These are phyloP conservation scores for Salix exigua DNA, from an alignment of 345 rosid genomes.

Conservation along the genomic window DNA sequence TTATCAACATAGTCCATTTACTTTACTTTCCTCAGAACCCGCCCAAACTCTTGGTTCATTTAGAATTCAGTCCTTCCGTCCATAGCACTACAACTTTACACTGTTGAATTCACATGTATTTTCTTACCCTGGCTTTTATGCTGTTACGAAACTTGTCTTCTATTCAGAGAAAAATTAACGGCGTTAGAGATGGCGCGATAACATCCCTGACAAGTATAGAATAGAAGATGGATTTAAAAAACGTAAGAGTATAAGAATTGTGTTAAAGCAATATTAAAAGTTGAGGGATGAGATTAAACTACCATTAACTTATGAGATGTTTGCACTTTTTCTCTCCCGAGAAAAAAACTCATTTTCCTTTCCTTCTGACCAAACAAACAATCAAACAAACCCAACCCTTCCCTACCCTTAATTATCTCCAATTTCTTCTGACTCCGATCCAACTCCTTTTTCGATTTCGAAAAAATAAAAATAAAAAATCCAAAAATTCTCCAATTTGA, in stretches of 20 bases:
- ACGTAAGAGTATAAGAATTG: not conserved
- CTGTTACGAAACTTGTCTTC: not conserved
- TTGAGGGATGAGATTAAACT: not conserved
- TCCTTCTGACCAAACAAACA: slow-evolving; percentile 11
- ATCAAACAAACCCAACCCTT: slow-evolving; percentile 12
- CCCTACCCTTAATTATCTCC: slow-evolving; percentile 26
- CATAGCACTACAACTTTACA: not conserved
- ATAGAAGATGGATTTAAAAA: not conserved
- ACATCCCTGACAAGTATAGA: too few relatives aligned
- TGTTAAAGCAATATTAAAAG: not conserved
- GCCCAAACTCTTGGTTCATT: not conserved
- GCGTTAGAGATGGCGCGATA: too few relatives aligned
- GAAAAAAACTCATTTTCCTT: not conserved
- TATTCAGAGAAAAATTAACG: too few relatives aligned
- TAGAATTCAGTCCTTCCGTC: not conserved
- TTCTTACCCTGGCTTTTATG: not conserved
- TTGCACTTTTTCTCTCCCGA: not conserved
- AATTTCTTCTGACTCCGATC: slow-evolving; percentile 13
- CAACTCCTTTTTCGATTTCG: not conserved
- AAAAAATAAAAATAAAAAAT: not conserved
- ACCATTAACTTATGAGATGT: not conserved
- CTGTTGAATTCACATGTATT: not conserved
- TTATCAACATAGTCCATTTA: not conserved
- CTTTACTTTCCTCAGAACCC: not conserved
- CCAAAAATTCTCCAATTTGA: not conserved